phyloP scores from a whole-genome alignment of 2,329 filamentous ascomycete genomes.

The Fusarium humuli region DNA sequence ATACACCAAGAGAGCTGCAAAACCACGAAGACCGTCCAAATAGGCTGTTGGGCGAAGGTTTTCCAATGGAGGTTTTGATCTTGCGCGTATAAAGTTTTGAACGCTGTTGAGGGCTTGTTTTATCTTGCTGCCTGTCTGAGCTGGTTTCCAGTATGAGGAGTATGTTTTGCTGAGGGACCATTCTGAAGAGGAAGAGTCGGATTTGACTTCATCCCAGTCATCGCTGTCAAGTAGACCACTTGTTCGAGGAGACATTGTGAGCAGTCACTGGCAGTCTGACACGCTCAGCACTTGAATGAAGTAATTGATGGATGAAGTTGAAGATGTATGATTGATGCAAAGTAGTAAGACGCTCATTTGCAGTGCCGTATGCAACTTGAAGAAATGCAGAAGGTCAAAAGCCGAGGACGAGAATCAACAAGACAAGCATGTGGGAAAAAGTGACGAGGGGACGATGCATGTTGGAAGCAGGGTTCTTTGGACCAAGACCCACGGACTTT shows the following conservation, averaged over 20 bases:
- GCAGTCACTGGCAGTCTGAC: not conserved
- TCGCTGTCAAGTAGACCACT: slow-evolving; percentile 51
- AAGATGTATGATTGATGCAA: slow-evolving; percentile 15
- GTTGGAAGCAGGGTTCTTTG: slow-evolving; percentile 1
- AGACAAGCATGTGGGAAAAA: slow-evolving; percentile 35
- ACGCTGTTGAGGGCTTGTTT: slow-evolving; percentile 18
- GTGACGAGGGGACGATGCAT: slow-evolving; percentile 9
- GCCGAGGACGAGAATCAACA: slow-evolving; percentile 22
- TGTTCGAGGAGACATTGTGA: slow-evolving; percentile 49
- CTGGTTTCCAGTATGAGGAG: slow-evolving; percentile 46
- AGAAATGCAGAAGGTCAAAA: slow-evolving; percentile 6
- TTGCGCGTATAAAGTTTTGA: slow-evolving; percentile 29
- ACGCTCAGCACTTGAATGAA: not conserved
- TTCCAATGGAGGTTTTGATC: slow-evolving; percentile 26
- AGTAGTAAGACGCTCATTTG: not conserved
- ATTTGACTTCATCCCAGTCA: slow-evolving; percentile 51
- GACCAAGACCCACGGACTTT: slow-evolving; percentile 19
- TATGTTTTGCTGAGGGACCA: slow-evolving; percentile 34
- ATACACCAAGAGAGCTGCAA: slow-evolving; percentile 75
- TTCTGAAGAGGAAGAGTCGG: slow-evolving; percentile 35
- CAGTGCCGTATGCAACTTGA: slow-evolving; percentile 5
- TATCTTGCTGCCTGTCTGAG: slow-evolving; percentile 26
- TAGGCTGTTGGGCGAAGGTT: slow-evolving; percentile 66
- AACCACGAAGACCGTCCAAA: slow-evolving; percentile 72
- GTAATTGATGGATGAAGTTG: not conserved